Percentiles rank a stretch among this genome's conserved stretches.
These are phyloP conservation scores for Lithospermum erythrorhizon DNA, from an alignment of 257 asterid species.

Conservation along the genomic window DNA sequence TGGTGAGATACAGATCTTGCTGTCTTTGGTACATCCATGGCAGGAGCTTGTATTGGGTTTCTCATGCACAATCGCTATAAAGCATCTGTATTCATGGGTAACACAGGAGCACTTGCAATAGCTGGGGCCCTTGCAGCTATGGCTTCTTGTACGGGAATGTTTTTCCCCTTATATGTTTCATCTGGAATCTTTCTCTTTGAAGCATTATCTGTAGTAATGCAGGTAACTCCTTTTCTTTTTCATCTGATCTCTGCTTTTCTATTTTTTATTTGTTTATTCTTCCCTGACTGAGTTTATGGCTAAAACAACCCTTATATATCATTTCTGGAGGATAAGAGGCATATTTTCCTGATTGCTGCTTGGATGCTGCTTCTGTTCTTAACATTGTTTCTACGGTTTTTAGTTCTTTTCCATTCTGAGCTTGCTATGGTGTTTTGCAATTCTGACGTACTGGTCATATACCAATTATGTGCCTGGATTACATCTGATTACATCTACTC, in stretches of 20 bases:
- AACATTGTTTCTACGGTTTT: too few species aligned
- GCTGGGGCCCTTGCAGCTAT: constrained; percentile 95
- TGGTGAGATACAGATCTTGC: constrained; percentile 53
- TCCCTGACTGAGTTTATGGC: neutral
- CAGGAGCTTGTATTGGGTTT: constrained; percentile 93
- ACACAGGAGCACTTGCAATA: constrained; percentile 77
- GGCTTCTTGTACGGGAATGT: constrained; percentile 97
- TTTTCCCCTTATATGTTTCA: constrained; percentile 70
- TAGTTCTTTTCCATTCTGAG: too few species aligned
- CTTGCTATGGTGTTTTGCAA: neutral
- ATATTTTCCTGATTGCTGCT: neutral
- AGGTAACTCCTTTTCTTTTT: constrained; percentile 28
- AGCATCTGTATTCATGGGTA: constrained; percentile 82
- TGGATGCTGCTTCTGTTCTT: too few species aligned
- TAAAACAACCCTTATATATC: neutral
- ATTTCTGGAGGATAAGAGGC: neutral
- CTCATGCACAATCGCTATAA: constrained; percentile 69
- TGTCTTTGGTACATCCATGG: constrained; percentile 92
- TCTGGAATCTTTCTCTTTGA: constrained; percentile 63
- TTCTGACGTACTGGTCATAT: neutral
- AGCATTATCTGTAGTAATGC: constrained; percentile 45
- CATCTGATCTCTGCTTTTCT: neutral
- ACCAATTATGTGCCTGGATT: neutral
- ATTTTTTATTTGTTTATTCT: neutral
- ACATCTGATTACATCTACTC: neutral